Percentiles rank a stretch among this genome's conserved stretches.
Evolutionary conservation across 768 basidiomycete genomes (phyloP).

Genomic region (Suillus sp.): DNA sequence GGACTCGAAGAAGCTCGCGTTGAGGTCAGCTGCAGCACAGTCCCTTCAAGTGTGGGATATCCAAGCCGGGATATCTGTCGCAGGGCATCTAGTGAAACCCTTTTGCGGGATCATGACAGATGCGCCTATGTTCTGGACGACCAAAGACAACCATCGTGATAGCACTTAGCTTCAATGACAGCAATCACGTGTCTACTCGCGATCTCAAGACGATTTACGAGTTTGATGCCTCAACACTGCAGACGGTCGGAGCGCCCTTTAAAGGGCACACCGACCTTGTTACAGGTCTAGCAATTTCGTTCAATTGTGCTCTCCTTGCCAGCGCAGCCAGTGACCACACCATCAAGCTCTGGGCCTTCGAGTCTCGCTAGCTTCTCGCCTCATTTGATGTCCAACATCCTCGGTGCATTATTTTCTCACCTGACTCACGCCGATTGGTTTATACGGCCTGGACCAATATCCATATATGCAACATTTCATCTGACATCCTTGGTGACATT

Average conservation of each 20-base stretch:
- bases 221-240: neutral
- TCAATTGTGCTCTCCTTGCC: too few species aligned
- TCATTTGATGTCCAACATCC: too few species aligned
- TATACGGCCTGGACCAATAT: too few species aligned
- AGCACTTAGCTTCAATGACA: neutral
- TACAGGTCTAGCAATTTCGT: neutral
- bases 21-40: neutral
- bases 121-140: neutral
- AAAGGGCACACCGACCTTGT: neutral
- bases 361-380: too few species aligned
- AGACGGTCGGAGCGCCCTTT: neutral
- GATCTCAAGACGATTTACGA: neutral
- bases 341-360: too few species aligned
- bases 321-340: too few species aligned
- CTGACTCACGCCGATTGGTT: too few species aligned
- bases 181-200: fast-evolving
- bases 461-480: too few species aligned
- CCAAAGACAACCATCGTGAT: neutral
- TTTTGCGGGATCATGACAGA: neutral
- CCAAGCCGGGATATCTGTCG: neutral
- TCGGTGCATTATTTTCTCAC: too few species aligned
- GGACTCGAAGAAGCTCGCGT: neutral
- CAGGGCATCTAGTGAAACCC: neutral
- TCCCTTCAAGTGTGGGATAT: neutral
- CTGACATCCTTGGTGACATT: too few species aligned